Base-by-base conservation (phyloP, 208 protist genomes). In the Trypanosoma cruzi region DNA sequence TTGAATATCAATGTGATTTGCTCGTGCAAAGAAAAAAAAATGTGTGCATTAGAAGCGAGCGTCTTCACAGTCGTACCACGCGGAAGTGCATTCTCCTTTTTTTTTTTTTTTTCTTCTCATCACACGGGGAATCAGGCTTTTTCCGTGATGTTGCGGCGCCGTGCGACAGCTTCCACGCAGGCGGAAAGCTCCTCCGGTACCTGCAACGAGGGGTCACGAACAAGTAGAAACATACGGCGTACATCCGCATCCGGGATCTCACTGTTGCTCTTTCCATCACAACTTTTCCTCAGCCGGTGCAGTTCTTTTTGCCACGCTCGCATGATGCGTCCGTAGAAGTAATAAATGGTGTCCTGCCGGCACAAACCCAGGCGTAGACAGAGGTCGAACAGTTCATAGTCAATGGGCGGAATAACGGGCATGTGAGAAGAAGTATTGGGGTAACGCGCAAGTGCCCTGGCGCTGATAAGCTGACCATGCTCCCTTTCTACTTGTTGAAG, bases 351-450 rank as follows among this genome's bases (percentile, higher is more conserved):
- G 10, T 72, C 56, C 10, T 72, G 42, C 42, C 64, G 66, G 18
- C 81, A 81, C 7, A 96, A 58, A 18, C 86, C 84, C 10, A 93
- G 80, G 13, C 84, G 83, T 40, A 90, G 64, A 57, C 77, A 88
- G 34, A 90, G 69, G 34, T 92, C 84, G 52, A 89, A 87, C 20
- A 96, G 73, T 59, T 93, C 85, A 68, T 96, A 96, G 74, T 96
- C 87, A 44, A 96, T 71, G 2, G 90, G 90, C 16, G 82, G 85
- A 36, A 86, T 40, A 34, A 64, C 53, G 20, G 88, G 82, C 83
- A 85, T 81, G 68, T 79, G 68, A 1, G 83, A 73, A 62, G 73
- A 75, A 16, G 82, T 90, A 14, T 75, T 64, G 7, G 82, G 79
- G 61, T 85, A 89, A 24, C 83, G 82, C 1, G 84, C 84, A n/a